Base-by-base conservation (phyloP, 495 filamentous ascomycete genomes). In the Trichoderma reesei region DNA sequence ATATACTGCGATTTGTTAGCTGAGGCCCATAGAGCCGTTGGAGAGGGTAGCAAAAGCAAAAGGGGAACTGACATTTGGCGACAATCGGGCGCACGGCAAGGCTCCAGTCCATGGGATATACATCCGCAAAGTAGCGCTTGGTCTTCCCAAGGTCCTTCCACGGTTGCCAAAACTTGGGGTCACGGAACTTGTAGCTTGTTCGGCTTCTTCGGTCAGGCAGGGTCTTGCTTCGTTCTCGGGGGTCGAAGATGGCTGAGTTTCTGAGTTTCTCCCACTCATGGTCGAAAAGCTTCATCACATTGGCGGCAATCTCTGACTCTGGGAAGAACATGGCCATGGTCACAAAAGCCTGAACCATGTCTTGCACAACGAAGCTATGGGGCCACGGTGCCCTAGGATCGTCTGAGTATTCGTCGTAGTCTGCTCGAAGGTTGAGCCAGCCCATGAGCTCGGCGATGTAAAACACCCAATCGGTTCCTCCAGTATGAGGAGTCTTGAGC, bases 261-360 rank as follows among this genome's bases (percentile, higher is more conserved):
- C 72, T 76, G 67, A 76, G 74, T 20, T 64, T 42, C 16, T 54
- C 60, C 0, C 75, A 73, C 5, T 73, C 62, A 1, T 71, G 74
- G 20, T 67, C 56, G 20, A 78, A 68, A 64, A 75, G 79, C 33
- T 67, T 62, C 0, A 61, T 65, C 26, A 69, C 65, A 16, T 72
- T 65, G n/a, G 66, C 62, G 14, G 69, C 70, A 16, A 70, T 62
- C 9, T 66, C 65, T 13, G 72, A 33, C 9, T 69, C 64, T 2
- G 73, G 74, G 65, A 79, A 80, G 71, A 78, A 81, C 26, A 79
- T 66, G 0, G 68, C 69, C 70, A 78, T 75, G 31, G 65, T 67
- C n/a, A 71, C 72, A 46, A 73, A 76, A 1, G 79, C 75, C 31
- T 75, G 70, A 14, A 72, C 63, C 3, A 76, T 72, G 61, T 80